These are phyloP conservation scores for Aspergillus nidulans DNA, from an alignment of 495 filamentous ascomycete species.

Conservation along the genomic window DNA sequence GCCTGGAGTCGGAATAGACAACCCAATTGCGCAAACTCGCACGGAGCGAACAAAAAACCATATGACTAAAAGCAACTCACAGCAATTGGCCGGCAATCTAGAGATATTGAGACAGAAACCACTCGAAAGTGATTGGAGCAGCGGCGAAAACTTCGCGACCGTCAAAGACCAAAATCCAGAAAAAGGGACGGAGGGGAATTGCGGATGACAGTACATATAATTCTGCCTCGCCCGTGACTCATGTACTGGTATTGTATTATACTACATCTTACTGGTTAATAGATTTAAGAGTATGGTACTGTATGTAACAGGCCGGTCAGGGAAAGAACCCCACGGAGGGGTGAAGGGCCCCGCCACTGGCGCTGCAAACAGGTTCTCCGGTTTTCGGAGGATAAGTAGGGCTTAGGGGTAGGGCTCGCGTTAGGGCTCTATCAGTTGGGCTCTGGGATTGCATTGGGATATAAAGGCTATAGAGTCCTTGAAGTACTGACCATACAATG, in stretches of 20 bases:
- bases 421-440: background rate
- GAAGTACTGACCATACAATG: no score
- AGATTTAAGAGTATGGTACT: background rate
- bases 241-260: conserved; percentile 6
- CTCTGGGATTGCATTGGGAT: background rate
- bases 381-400: conserved; percentile 18
- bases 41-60: background rate
- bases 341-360: background rate
- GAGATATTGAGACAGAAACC: background rate
- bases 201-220: conserved; percentile 16
- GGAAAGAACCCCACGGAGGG: conserved; percentile 9
- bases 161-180: conserved; percentile 29
- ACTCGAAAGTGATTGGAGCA: conserved; percentile 22
- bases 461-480: no score
- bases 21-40: background rate
- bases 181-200: conserved; percentile 24
- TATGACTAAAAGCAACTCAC: background rate
- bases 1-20: background rate
- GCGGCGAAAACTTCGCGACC: conserved; percentile 27
- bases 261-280: background rate
- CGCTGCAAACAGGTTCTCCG: background rate
- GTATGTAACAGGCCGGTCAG: background rate
- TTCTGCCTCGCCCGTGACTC: conserved; percentile 15
- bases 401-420: conserved; percentile 14
- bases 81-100: conserved; percentile 7